A percentile compares a stretch with the other conserved stretches of the same genome.
These are phyloP conservation scores for Cladophialophora yegresii DNA, from an alignment of 2,329 filamentous ascomycete species.

Conservation along the genomic window DNA sequence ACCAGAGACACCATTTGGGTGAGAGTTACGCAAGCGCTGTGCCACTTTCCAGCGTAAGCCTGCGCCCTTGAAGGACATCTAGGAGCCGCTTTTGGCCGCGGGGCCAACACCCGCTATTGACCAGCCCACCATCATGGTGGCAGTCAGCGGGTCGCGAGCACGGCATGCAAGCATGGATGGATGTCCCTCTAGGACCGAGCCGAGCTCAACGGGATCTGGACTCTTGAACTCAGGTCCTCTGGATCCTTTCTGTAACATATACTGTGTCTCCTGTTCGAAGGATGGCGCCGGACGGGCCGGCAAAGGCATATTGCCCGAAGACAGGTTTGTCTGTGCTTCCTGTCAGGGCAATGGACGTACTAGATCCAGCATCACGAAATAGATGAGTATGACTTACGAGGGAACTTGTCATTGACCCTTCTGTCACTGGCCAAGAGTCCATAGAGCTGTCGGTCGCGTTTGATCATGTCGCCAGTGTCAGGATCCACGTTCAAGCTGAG, in stretches of 20 bases:
- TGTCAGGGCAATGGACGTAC: constrained; percentile 1
- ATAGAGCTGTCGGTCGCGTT: constrained; percentile 33
- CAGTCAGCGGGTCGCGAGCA: background rate
- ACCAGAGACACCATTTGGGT: constrained; percentile 26
- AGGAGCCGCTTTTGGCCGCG: background rate
- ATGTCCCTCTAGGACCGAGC: background rate
- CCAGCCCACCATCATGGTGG: background rate
- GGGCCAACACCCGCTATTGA: background rate
- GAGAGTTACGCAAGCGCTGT: constrained; percentile 7
- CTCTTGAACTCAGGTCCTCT: constrained; percentile 13
- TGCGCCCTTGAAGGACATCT: background rate
- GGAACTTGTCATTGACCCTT: constrained; percentile 35
- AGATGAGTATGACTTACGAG: constrained; percentile 23
- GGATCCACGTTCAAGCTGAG: constrained; percentile 35
- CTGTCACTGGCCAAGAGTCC: constrained; percentile 33
- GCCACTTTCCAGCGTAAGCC: background rate
- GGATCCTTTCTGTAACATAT: constrained; percentile 31
- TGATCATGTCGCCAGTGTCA: constrained; percentile 34
- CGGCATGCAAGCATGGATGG: background rate
- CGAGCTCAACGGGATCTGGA: background rate
- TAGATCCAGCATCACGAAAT: background rate
- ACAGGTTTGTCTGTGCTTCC: constrained; percentile 32
- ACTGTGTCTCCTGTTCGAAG: constrained; percentile 33
- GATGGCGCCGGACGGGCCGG: constrained; percentile 34
- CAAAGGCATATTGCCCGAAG: constrained; percentile 36